Conservation (phyloP, 768 basidiomycete genomes). For the Lentinula sp. region DNA sequence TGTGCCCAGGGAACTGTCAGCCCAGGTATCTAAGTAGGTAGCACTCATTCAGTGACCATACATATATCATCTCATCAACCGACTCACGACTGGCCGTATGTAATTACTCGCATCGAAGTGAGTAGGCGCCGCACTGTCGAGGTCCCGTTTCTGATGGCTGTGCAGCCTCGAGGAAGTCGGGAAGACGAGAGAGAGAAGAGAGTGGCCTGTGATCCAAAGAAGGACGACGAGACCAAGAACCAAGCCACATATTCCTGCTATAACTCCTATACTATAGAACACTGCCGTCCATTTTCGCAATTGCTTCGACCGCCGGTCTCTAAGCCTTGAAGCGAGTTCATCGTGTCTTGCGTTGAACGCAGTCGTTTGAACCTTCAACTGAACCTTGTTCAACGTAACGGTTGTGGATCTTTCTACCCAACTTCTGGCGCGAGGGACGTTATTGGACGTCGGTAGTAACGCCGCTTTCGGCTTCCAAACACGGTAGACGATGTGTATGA, state of each 20-base stretch:
- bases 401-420: neutral
- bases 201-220: constrained; percentile 22
- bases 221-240: constrained; percentile 32
- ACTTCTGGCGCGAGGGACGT: neutral
- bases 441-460: neutral
- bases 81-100: neutral
- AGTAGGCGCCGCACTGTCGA: neutral
- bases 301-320: constrained; percentile 18
- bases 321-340: constrained; percentile 27
- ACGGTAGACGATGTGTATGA: neutral
- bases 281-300: constrained; percentile 20
- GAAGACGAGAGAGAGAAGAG: constrained; percentile 8
- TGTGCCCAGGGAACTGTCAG: constrained; percentile 73
- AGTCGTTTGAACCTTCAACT: constrained; percentile 41
- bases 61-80: constrained; percentile 1
- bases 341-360: constrained; percentile 47
- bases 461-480: neutral
- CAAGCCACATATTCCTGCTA: constrained; percentile 44
- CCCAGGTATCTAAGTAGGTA: constrained; percentile 61
- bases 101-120: neutral
- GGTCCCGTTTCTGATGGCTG: constrained; percentile 1
- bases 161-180: neutral
- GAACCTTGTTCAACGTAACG: constrained; percentile 18
- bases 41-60: constrained; percentile 5
- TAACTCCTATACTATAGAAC: constrained; percentile 47